Percentiles rank a stretch among this genome's conserved stretches.
Evolutionary conservation across 352 stramenopile genomes (phyloP).

Genomic region (Phytophthora crassamura): DNA sequence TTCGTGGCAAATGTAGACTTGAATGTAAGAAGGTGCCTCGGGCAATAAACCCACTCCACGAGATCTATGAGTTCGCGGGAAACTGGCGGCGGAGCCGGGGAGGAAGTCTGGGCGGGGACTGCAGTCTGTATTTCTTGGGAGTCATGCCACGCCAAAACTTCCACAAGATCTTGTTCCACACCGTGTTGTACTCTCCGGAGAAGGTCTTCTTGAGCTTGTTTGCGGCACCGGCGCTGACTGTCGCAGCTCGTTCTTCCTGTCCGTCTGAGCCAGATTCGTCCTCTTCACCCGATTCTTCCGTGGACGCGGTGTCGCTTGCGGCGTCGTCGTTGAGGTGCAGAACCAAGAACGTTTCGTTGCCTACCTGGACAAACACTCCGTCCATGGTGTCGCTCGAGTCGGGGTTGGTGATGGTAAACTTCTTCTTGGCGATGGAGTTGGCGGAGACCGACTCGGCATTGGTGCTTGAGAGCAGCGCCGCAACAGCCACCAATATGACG

Average conservation of each 20-base stretch:
- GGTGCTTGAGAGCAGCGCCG: neutral
- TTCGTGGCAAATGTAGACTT: too few relatives aligned
- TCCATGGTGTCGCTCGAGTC: neutral
- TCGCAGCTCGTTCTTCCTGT: neutral
- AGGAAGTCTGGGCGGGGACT: too few relatives aligned
- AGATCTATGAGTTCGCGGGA: too few relatives aligned
- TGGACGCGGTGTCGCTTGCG: too few relatives aligned
- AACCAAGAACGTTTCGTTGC: slow-evolving; percentile 1
- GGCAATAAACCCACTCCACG: too few relatives aligned
- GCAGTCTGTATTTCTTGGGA: neutral
- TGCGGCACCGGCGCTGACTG: neutral
- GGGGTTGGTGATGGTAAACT: slow-evolving; percentile 3
- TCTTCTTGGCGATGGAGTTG: slow-evolving; percentile 4
- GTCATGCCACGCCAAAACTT: neutral
- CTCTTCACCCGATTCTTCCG: too few relatives aligned
- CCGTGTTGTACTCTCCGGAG: neutral
- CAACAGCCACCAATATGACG: neutral
- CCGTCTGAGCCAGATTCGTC: too few relatives aligned
- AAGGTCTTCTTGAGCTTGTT: neutral
- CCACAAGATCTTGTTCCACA: neutral
- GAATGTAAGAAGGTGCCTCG: too few relatives aligned
- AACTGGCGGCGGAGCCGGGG: too few relatives aligned
- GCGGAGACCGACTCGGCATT: neutral
- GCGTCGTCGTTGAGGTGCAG: neutral
- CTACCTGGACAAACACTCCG: neutral